Percentiles rank a stretch among this genome's conserved stretches.
Evolutionary conservation across 164 flowering plant genomes (phyloP).

Genomic region (Sedum album): DNA sequence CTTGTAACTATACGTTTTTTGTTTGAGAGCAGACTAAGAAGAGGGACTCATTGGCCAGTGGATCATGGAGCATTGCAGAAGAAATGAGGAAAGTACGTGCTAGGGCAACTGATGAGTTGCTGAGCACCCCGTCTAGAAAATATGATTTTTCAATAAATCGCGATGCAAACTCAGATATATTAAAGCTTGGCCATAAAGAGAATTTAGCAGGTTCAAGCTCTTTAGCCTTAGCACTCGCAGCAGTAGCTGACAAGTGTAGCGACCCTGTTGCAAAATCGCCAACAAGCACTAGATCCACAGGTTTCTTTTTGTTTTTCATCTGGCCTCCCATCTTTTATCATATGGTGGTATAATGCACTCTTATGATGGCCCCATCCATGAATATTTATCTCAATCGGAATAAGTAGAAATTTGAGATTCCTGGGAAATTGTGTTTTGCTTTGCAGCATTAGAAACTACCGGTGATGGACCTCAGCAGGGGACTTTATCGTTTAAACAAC

Average conservation of each 20-base stretch:
- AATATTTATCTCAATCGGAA: neutral
- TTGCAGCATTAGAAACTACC: slow-evolving; percentile 17
- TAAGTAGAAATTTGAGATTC: slow-evolving; percentile 11
- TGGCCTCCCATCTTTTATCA: neutral
- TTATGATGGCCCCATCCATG: neutral
- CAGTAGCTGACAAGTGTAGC: neutral
- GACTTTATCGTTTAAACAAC: slow-evolving; percentile 10
- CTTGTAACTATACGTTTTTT: neutral
- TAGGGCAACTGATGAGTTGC: slow-evolving; percentile 60
- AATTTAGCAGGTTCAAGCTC: slow-evolving; percentile 6
- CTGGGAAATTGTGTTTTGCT: slow-evolving; percentile 12
- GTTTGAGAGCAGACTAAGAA: slow-evolving; percentile 24
- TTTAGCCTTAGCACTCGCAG: slow-evolving; percentile 12
- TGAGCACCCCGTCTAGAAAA: slow-evolving; percentile 30
- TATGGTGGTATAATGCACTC: neutral
- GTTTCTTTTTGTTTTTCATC: neutral
- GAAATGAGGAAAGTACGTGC: slow-evolving; percentile 71
- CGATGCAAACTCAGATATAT: slow-evolving; percentile 13
- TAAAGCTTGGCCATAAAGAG: slow-evolving; percentile 13
- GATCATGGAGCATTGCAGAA: slow-evolving; percentile 55
- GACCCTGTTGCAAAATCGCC: neutral
- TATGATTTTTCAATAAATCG: slow-evolving; percentile 19
- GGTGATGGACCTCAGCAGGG: slow-evolving; percentile 16
- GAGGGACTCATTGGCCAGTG: slow-evolving; percentile 32
- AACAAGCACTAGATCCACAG: slow-evolving; percentile 7